A percentile compares a stretch with the other conserved stretches of the same genome.
phyloP scores from a whole-genome alignment of 2,329 filamentous ascomycete genomes.

The Stagonosporopsis rhizophila region DNA sequence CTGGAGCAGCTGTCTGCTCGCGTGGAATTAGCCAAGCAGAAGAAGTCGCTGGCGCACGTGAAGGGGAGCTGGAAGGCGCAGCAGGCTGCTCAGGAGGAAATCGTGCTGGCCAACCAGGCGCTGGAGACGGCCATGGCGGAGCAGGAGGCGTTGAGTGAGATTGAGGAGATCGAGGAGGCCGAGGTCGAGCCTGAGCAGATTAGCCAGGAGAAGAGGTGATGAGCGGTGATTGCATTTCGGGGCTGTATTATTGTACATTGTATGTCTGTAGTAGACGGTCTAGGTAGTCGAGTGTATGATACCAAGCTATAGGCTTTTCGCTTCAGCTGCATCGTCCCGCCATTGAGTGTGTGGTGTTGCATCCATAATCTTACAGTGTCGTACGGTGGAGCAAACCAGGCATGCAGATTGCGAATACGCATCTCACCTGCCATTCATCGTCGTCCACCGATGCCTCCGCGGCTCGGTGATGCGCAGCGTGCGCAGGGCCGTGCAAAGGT shows the following conservation, averaged over 20 bases:
- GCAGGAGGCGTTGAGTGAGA: constrained; percentile 3
- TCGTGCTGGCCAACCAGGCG: constrained; percentile 16
- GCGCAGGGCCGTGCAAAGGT: neutral
- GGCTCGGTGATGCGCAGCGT: neutral
- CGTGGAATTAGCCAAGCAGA: constrained; percentile 25
- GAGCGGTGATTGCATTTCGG: neutral
- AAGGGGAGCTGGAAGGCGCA: constrained; percentile 18
- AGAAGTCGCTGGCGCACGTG: constrained; percentile 13
- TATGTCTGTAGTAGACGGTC: constrained; percentile 19
- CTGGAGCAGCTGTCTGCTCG: constrained; percentile 19
- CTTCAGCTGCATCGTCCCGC: neutral
- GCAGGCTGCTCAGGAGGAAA: constrained; percentile 18
- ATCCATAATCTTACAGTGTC: constrained; percentile 8
- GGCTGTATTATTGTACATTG: neutral
- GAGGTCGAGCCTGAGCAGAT: neutral
- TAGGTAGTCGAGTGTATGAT: constrained; percentile 22
- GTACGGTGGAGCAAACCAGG: neutral
- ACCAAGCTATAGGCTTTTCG: constrained; percentile 11
- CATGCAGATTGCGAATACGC: neutral
- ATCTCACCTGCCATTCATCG: neutral
- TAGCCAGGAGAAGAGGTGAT: constrained; percentile 18
- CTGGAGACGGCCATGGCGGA: constrained; percentile 20
- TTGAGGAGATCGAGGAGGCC: constrained; percentile 7
- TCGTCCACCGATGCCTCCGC: neutral
- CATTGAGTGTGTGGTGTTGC: neutral